Conservation (phyloP, 2,329 filamentous ascomycete species). For the Ilyonectria mors-panacis region DNA sequence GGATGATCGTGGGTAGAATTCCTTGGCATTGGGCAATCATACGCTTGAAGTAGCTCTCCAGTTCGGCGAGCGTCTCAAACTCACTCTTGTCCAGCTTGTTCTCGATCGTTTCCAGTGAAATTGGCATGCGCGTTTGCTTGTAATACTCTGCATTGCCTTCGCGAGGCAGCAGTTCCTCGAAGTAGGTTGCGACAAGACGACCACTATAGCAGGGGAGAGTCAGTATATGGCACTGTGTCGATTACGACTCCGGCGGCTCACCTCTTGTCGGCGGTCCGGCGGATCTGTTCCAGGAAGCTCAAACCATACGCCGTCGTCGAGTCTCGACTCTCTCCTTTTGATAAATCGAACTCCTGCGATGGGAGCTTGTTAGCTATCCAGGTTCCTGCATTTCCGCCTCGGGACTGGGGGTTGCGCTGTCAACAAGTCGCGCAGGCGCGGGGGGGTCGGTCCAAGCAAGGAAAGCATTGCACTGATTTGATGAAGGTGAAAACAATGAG, state of each 20-base stretch:
- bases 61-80: conserved; percentile 78
- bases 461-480: conserved; percentile 3
- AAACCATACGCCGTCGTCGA: conserved; percentile 80
- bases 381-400: not conserved
- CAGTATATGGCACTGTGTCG: conserved; percentile 34
- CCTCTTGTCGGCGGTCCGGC: conserved; percentile 86
- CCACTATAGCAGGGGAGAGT: conserved; percentile 65
- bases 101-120: conserved; percentile 84
- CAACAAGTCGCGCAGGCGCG: conserved; percentile 25
- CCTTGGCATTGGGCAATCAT: conserved; percentile 89
- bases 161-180: conserved; percentile 79
- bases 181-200: conserved; percentile 80
- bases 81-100: conserved; percentile 77
- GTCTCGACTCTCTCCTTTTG: conserved; percentile 73
- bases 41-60: conserved; percentile 90
- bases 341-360: conserved; percentile 61
- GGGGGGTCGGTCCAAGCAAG: not conserved
- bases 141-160: conserved; percentile 82
- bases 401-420: conserved; percentile 5
- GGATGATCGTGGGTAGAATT: conserved; percentile 82
- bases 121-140: conserved; percentile 80
- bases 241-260: conserved; percentile 58
- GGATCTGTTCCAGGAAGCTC: conserved; percentile 81
- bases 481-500: conserved; percentile 10
- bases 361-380: conserved; percentile 28